These are phyloP conservation scores for Dioscorea zingiberensis DNA, from an alignment of 106 monocot species.

Conservation along the genomic window DNA sequence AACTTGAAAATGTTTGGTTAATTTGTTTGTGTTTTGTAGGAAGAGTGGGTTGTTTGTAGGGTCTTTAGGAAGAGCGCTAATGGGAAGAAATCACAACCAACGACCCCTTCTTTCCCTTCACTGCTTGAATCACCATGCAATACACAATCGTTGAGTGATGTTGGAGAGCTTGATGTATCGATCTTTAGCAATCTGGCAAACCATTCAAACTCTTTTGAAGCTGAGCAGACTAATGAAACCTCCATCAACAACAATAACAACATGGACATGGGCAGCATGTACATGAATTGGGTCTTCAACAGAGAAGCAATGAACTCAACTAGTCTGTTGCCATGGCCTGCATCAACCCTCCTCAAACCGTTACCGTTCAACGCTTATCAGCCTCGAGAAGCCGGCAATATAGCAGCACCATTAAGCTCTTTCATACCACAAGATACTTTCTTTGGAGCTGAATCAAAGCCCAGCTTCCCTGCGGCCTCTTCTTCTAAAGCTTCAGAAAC, in stretches of 20 bases:
- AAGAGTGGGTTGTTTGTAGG: constrained; percentile 77
- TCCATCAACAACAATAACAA: constrained; percentile 1
- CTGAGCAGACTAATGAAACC: constrained; percentile 12
- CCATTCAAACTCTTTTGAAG: constrained; percentile 5
- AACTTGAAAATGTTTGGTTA: too few relatives aligned
- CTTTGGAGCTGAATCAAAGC: background rate
- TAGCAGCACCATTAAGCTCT: constrained; percentile 14
- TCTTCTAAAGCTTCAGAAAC: constrained; percentile 9
- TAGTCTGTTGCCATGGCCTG: constrained; percentile 13
- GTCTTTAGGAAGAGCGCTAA: constrained; percentile 54
- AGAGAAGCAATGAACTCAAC: constrained; percentile 7
- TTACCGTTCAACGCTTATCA: background rate
- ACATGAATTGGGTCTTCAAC: constrained; percentile 30
- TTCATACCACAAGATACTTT: constrained; percentile 7
- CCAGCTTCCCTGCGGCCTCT: background rate
- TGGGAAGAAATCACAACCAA: constrained; percentile 26
- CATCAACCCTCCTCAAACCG: constrained; percentile 15
- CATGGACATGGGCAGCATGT: constrained; percentile 19
- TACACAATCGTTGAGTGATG: constrained; percentile 21
- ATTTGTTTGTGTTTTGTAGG: constrained; percentile 22
- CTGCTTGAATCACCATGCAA: constrained; percentile 28
- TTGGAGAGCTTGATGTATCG: constrained; percentile 37
- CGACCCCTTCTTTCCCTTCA: too few relatives aligned
- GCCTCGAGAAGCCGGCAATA: background rate
- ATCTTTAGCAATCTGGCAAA: constrained; percentile 20